Base-by-base conservation (phyloP, 78 protist genomes). In the Cavenderia fasciculata region DNA sequence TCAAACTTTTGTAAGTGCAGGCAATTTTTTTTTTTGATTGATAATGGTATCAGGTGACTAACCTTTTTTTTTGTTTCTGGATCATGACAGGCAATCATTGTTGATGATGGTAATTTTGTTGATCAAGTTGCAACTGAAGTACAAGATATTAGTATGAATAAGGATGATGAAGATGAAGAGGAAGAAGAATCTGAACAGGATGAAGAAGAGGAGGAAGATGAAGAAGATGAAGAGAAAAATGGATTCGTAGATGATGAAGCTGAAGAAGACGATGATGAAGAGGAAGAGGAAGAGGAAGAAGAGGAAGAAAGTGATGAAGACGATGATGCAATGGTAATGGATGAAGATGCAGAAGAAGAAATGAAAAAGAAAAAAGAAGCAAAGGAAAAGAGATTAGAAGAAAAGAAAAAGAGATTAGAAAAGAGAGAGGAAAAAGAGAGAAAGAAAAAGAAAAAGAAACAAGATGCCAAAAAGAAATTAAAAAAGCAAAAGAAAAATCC, bases 51-150 rank as follows among this genome's bases (percentile, higher is more conserved):
- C n/a, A n/a, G n/a, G n/a, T n/a, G n/a, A n/a, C n/a, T n/a, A n/a
- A n/a, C n/a, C n/a, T n/a, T n/a, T n/a, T n/a, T n/a, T n/a, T n/a
- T n/a, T n/a, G n/a, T n/a, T n/a, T n/a, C n/a, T 6, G 6, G 5
- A 56, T 25, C 5, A 25, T 6, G 14, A 56, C 31, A 61, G 69
- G 56, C 69, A 21, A 40, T 82, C 1, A 68, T 82, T 21, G 68
- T 82, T 41, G 89, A 82, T 43, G 89, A 82, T 82, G 89, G 89
- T 43, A 68, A 75, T 11, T 82, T 31, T 57, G 34, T 27, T 4
- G 69, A 52, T 2, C 44, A 52, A n/a, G 36, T 51, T 4, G 25
- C 16, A 29, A 25, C 8, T 12, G 47, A 23, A 38, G 49, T 61
- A 23, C 38, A 36, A 40, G 74, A 61, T 61, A 29, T 23, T 38